These are phyloP conservation scores for Gypsophila paniculata DNA, from an alignment of 179 eudicot genomes.

Conservation along the genomic window DNA sequence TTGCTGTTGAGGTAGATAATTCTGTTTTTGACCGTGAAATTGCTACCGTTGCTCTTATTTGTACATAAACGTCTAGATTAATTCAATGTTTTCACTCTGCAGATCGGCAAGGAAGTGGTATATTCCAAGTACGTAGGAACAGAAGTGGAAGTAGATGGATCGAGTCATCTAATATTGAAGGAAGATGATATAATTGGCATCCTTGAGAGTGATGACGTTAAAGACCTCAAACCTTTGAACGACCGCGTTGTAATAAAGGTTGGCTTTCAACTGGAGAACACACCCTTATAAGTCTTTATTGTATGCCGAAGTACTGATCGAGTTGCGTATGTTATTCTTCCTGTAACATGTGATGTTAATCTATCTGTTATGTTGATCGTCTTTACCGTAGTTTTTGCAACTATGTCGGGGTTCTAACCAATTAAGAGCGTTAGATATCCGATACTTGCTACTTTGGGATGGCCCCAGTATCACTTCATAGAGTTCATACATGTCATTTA, in stretches of 20 bases:
- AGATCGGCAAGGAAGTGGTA: constrained; percentile 68
- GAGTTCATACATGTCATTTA: neutral
- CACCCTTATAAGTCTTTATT: neutral
- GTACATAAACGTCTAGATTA: neutral
- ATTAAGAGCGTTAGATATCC: too few species aligned
- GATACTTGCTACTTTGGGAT: too few species aligned
- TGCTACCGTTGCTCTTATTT: neutral
- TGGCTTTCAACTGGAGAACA: neutral
- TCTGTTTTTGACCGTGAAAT: neutral
- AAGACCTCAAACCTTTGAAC: constrained; percentile 84
- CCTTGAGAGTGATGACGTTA: constrained; percentile 82
- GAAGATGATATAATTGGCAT: constrained; percentile 88
- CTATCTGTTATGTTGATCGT: neutral
- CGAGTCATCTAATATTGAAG: constrained; percentile 67
- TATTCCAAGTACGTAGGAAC: constrained; percentile 91
- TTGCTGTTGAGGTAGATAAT: constrained; percentile 53
- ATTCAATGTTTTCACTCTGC: constrained; percentile 9
- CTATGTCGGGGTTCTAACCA: too few species aligned
- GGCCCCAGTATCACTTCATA: neutral
- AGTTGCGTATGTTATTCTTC: too few species aligned
- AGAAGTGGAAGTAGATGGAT: constrained; percentile 73
- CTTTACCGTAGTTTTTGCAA: neutral
- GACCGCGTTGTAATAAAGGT: constrained; percentile 85
- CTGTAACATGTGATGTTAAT: too few species aligned
- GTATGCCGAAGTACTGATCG: neutral